Evolutionary conservation across 2,329 filamentous ascomycete species (phyloP).

Genomic region (Fusarium acutatum): DNA sequence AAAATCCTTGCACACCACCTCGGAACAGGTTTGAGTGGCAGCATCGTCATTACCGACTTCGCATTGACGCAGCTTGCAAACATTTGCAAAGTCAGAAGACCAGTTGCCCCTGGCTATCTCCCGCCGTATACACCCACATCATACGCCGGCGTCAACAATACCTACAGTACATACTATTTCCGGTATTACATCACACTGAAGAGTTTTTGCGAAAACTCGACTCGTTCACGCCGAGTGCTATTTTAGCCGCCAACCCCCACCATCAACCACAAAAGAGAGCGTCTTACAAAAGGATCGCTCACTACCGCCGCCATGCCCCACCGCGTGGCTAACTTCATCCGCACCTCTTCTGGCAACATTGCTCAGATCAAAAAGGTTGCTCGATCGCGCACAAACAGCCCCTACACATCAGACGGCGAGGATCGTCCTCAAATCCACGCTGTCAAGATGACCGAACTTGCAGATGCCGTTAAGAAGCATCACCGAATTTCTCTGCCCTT

Average conservation of each 20-base stretch:
- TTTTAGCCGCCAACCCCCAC: constrained; percentile 34
- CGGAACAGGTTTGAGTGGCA: constrained; percentile 22
- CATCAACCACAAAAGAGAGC: constrained; percentile 2
- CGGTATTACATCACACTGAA: constrained; percentile 32
- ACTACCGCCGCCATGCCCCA: constrained; percentile 60
- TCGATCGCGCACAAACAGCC: constrained; percentile 45
- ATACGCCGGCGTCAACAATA: constrained; percentile 7
- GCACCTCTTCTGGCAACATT: constrained; percentile 64
- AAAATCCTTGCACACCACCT: constrained; percentile 28
- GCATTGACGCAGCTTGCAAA: constrained; percentile 9
- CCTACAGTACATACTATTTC: not conserved
- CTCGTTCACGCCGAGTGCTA: constrained; percentile 3
- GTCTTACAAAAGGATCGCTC: constrained; percentile 29
- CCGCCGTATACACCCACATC: constrained; percentile 19
- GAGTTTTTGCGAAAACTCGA: constrained; percentile 31
- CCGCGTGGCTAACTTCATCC: constrained; percentile 65
- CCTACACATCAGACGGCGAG: constrained; percentile 49
- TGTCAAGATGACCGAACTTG: constrained; percentile 51
- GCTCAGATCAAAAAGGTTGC: constrained; percentile 57
- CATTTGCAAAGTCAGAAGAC: constrained; percentile 24
- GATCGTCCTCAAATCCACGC: constrained; percentile 41
- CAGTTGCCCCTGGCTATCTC: constrained; percentile 31
- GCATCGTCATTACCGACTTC: constrained; percentile 26
- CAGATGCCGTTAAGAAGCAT: constrained; percentile 53
- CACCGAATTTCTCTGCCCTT: constrained; percentile 54